Base-by-base conservation (phyloP, 495 filamentous ascomycete species). In the Penicillium pancosmium region DNA sequence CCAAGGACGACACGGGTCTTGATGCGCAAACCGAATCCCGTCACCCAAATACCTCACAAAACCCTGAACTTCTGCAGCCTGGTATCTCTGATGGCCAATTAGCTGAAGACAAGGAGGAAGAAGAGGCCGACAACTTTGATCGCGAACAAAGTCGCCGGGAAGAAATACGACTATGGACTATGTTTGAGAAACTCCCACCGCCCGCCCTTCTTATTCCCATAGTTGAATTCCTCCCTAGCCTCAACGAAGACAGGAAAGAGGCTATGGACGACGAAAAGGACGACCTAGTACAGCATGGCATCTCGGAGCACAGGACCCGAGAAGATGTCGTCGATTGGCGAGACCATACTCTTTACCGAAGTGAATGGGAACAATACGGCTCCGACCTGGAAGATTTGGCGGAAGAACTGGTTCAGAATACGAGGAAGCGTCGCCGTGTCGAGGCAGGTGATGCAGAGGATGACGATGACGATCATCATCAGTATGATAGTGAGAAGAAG, bases 121-220 rank as follows among this genome's bases (percentile, higher is more conserved):
- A 68, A 0, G 80, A 87, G 51, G 76, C 83, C 0, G 86, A 89
- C 56, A 56, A 55, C 0, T 51, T 81, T 5, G 89, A 93, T 60
- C 68, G 62, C 21, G 66, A 77, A 58, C 65, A 72, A 13, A 82
- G 82, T 57, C 73, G 66, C 13, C 51, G 62, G 8, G 87, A 89
- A 68, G 88, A 92, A 71, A 64, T 67, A 36, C 61, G 68, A 12
- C 56, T 91, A 10, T 88, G 85, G 84, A 57, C 59, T 0, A 38
- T 86, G 10, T 66, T 92, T 11, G 71, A 69, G 19, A 66, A 62
- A 19, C 52, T 63, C 19, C 57, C 52, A 0, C 69, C 70, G n/a
- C 46, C 57, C 1, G 13, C 15, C 23, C 60, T 72, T 11, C 19
- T 47, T 0, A 21, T 60, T 15, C 25, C 54, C 2, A 52, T 67